Percentiles rank a stretch among this genome's conserved stretches.
Evolutionary conservation across 495 filamentous ascomycete species (phyloP).

Genomic region (Penicillium pulvis): DNA sequence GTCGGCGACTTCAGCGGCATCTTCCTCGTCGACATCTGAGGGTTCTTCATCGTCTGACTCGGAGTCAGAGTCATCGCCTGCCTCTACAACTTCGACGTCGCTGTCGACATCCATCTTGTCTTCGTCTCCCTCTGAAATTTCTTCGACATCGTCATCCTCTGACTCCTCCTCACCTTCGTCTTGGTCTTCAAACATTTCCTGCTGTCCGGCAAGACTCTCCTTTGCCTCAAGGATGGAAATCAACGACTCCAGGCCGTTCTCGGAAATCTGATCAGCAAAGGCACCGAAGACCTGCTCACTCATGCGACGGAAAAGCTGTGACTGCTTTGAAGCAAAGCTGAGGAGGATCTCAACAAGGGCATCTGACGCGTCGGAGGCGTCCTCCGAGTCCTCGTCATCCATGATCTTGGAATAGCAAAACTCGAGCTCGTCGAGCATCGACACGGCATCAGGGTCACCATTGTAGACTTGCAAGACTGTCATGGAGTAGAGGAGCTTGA

Average conservation of each 20-base stretch:
- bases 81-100: slow-evolving; percentile 34
- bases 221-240: slow-evolving; percentile 70
- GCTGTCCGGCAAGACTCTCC: slow-evolving; percentile 80
- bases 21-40: slow-evolving; percentile 42
- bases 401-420: slow-evolving; percentile 67
- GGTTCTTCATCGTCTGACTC: slow-evolving; percentile 33
- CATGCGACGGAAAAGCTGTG: slow-evolving; percentile 79
- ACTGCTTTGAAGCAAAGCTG: slow-evolving; percentile 83
- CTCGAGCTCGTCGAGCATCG: slow-evolving; percentile 72
- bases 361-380: slow-evolving; percentile 64
- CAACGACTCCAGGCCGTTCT: slow-evolving; percentile 72
- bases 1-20: slow-evolving; percentile 55
- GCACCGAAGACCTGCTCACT: slow-evolving; percentile 83
- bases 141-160: slow-evolving; percentile 44
- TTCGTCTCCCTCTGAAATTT: slow-evolving; percentile 35
- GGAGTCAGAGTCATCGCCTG: slow-evolving; percentile 31
- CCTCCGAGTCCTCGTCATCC: slow-evolving; percentile 45
- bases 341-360: slow-evolving; percentile 85
- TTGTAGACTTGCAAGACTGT: slow-evolving; percentile 87
- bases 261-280: slow-evolving; percentile 70
- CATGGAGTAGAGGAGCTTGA: slow-evolving; percentile 82
- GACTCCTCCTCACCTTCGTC: slow-evolving; percentile 59
- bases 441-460: slow-evolving; percentile 78
- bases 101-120: slow-evolving; percentile 37
- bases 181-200: slow-evolving; percentile 81